Evolutionary conservation across 2,329 filamentous ascomycete species (phyloP).

Genomic region (Pestalotiopsis sp.): DNA sequence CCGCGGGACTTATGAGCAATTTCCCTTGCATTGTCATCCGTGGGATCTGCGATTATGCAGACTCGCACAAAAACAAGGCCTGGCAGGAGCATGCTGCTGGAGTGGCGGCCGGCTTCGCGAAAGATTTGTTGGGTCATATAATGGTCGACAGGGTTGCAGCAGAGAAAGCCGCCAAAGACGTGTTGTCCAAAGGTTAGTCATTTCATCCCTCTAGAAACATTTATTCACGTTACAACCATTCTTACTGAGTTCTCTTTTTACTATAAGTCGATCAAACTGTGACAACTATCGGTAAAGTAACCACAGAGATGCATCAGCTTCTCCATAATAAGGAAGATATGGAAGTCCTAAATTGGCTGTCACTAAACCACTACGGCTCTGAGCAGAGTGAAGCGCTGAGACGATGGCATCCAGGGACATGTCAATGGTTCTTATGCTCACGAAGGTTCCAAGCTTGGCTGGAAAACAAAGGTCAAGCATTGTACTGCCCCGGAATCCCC

Average conservation of each 20-base stretch:
- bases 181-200: no score
- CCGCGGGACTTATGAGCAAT: conserved; percentile 23
- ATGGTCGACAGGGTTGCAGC: not conserved
- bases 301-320: not conserved
- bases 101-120: conserved; percentile 22
- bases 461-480: no score
- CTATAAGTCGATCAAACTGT: no score
- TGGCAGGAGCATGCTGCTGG: conserved; percentile 26
- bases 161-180: conserved; percentile 5
- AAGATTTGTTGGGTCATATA: conserved; percentile 17
- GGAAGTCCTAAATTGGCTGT: conserved; percentile 42
- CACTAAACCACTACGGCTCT: conserved; percentile 32
- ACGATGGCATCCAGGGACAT: conserved; percentile 41
- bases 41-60: conserved; percentile 30
- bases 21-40: conserved; percentile 29
- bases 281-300: not conserved
- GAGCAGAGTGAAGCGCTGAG: conserved; percentile 43
- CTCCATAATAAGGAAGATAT: not conserved
- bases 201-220: no score
- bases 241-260: no score
- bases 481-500: conserved; percentile 48
- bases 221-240: no score
- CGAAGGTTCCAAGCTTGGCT: conserved; percentile 31
- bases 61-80: conserved; percentile 28
- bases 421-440: conserved; percentile 46